These are phyloP conservation scores for Coleophoma crateriformis DNA, from an alignment of 2,329 filamentous ascomycete species.

Conservation along the genomic window DNA sequence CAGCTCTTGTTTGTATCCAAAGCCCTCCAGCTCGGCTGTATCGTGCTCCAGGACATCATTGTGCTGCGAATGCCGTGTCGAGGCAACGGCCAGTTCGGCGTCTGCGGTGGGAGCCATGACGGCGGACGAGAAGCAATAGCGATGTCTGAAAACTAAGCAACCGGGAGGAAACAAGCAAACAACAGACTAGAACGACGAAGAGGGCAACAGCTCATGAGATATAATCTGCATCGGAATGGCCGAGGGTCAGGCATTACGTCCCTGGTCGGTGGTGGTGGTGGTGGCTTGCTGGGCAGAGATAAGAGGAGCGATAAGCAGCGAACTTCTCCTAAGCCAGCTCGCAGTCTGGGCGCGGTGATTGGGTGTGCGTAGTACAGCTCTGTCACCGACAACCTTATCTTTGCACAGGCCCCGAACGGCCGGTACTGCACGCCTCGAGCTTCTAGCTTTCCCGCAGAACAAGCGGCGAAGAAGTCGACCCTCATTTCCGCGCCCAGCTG, in stretches of 20 bases:
- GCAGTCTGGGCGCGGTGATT: too few relatives aligned
- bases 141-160: too few relatives aligned
- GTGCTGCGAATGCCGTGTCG: background rate
- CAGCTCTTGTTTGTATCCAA: slow-evolving; percentile 56
- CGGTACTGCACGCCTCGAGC: too few relatives aligned
- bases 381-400: too few relatives aligned
- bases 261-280: too few relatives aligned
- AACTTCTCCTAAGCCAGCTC: too few relatives aligned
- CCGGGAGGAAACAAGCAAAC: too few relatives aligned
- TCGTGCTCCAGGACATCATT: slow-evolving; percentile 26
- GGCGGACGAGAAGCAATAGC: background rate
- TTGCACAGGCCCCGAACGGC: too few relatives aligned
- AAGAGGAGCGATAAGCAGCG: background rate
- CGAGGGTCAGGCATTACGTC: background rate
- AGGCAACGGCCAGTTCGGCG: background rate
- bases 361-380: too few relatives aligned
- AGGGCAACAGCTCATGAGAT: background rate
- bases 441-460: background rate
- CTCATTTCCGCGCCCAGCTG: background rate
- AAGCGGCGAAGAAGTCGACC: background rate
- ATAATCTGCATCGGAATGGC: background rate
- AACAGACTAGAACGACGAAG: background rate
- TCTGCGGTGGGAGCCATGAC: background rate
- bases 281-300: background rate
- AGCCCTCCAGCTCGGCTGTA: slow-evolving; percentile 44